Conservation (phyloP, 345 rosid species). For the Firmiana major region DNA sequence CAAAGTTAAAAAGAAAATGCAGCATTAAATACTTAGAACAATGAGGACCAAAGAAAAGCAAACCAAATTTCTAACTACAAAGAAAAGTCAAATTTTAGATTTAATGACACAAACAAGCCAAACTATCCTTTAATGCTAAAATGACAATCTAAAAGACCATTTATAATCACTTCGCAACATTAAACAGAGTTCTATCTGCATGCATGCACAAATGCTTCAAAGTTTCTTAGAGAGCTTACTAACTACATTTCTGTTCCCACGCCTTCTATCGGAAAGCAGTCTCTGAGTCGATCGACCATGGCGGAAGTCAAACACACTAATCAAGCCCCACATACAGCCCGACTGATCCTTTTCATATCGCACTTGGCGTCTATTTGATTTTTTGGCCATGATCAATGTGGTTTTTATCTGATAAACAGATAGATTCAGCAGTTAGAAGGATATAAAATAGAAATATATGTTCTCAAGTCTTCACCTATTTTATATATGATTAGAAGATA, state of each 20-base stretch:
- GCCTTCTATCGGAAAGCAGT: slow-evolving; percentile 68
- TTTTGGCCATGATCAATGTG: slow-evolving; percentile 44
- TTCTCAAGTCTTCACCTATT: not conserved
- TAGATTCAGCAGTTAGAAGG: slow-evolving; percentile 4
- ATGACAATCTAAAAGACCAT: not conserved
- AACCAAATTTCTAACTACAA: slow-evolving; percentile 1
- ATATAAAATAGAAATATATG: not conserved
- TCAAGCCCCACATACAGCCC: slow-evolving; percentile 86
- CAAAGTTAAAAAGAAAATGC: slow-evolving; percentile 16
- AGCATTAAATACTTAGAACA: not conserved
- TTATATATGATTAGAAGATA: not conserved
- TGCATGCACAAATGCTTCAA: not conserved
- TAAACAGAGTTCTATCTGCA: slow-evolving; percentile 2
- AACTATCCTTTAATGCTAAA: not conserved
- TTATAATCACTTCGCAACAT: not conserved
- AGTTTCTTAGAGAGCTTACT: slow-evolving; percentile 40
- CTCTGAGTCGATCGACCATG: slow-evolving; percentile 60
- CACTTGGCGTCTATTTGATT: slow-evolving; percentile 40
- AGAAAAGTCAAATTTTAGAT: not conserved
- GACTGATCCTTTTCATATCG: slow-evolving; percentile 59
- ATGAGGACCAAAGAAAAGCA: not conserved
- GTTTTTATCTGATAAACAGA: slow-evolving; percentile 21
- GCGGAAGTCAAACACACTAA: slow-evolving; percentile 77
- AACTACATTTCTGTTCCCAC: slow-evolving; percentile 31
- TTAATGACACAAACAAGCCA: not conserved